A percentile compares a stretch with the other conserved stretches of the same genome.
Evolutionary conservation across 768 basidiomycete genomes (phyloP).

Genomic region (Daedaleopsis nitida): DNA sequence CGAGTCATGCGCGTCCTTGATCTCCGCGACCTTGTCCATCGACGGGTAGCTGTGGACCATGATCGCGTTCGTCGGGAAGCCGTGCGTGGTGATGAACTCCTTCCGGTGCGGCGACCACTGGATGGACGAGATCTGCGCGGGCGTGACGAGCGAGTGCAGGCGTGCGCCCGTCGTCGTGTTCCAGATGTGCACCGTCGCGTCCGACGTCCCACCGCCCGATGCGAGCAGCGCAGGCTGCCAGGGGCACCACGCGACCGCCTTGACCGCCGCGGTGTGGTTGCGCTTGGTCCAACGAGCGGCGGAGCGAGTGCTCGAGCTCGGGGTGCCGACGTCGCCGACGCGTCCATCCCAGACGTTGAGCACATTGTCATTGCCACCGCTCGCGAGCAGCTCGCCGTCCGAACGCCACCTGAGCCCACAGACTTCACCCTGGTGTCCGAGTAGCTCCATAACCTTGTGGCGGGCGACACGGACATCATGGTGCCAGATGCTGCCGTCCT

Average conservation of each 20-base stretch:
- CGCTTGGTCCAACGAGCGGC: conserved; percentile 54
- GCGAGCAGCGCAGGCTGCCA: conserved; percentile 94
- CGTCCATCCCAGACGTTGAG: conserved; percentile 97
- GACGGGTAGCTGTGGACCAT: conserved; percentile 87
- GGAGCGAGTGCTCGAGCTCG: conserved; percentile 16
- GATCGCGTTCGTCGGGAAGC: conserved; percentile 86
- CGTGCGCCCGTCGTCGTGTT: conserved; percentile 91
- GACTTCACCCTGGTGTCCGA: conserved; percentile 91
- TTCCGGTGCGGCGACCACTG: conserved; percentile 87
- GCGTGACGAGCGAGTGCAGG: conserved; percentile 81
- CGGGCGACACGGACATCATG: conserved; percentile 84
- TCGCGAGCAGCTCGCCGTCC: conserved; percentile 89
- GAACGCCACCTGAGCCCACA: conserved; percentile 89
- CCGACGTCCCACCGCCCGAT: conserved; percentile 92
- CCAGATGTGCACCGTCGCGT: conserved; percentile 90
- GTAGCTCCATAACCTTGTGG: conserved; percentile 88
- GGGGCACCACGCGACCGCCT: conserved; percentile 93
- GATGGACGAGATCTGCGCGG: conserved; percentile 90
- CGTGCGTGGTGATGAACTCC: conserved; percentile 91
- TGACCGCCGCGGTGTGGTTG: conserved; percentile 54
- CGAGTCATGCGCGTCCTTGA: conserved; percentile 91
- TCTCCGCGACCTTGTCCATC: conserved; percentile 78
- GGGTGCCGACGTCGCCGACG: conserved; percentile 31
- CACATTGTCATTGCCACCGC: conserved; percentile 97
- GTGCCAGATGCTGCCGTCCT: conserved; percentile 94